phyloP scores from a whole-genome alignment of 805 yeast species.

The Wickerhamomyces kurtzmanii region DNA sequence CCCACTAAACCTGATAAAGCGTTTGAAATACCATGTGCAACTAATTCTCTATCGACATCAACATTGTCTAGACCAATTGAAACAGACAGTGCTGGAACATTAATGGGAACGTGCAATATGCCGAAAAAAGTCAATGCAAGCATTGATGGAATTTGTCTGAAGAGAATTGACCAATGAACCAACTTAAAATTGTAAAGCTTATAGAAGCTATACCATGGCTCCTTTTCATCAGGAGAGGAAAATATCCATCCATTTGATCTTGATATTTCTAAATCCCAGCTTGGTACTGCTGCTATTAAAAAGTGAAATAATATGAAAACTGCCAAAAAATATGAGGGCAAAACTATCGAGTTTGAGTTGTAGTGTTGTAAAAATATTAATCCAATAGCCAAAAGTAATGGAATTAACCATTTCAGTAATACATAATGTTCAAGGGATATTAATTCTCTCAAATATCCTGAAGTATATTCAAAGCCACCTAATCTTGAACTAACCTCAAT shows the following conservation, averaged over 20 bases:
- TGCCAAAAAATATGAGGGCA: constrained; percentile 71
- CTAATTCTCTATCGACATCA: constrained; percentile 86
- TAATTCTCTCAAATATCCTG: constrained; percentile 40
- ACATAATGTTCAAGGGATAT: constrained; percentile 24
- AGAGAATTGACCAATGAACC: constrained; percentile 68
- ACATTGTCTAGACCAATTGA: constrained; percentile 73
- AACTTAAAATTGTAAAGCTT: constrained; percentile 53
- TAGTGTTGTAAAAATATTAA: constrained; percentile 54
- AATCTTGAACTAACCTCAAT: constrained; percentile 82
- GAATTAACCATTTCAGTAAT: constrained; percentile 62
- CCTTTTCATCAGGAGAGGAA: constrained; percentile 35
- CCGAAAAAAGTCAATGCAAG: constrained; percentile 94
- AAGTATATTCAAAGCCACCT: constrained; percentile 58
- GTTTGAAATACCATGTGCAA: constrained; percentile 92
- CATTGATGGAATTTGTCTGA: constrained; percentile 81
- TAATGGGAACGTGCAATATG: constrained; percentile 91
- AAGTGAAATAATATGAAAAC: constrained; percentile 66
- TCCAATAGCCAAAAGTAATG: constrained; percentile 50
- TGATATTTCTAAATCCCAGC: constrained; percentile 49
- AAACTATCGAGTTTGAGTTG: constrained; percentile 58
- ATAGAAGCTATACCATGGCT: constrained; percentile 91
- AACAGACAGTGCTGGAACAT: constrained; percentile 94
- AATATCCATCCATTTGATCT: constrained; percentile 84
- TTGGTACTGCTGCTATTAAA: constrained; percentile 54
- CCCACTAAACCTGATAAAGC: constrained; percentile 77